Evolutionary conservation across 2,329 filamentous ascomycete genomes (phyloP), one percentile per base, ranked within the genome.

Genomic region (Zasmidium angulare): DNA sequence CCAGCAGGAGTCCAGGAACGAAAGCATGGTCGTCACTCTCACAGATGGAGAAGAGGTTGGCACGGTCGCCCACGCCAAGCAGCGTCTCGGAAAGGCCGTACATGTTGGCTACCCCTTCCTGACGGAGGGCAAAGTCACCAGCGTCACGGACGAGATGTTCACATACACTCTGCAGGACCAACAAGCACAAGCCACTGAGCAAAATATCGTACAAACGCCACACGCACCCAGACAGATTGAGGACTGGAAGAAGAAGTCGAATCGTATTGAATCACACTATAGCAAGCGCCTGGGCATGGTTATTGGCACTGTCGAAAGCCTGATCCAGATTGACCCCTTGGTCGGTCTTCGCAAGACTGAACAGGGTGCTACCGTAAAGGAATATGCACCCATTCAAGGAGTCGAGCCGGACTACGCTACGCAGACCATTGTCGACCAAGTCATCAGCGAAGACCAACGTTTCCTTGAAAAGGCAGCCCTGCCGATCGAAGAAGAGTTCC

Each of bases 21-120:
- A 97, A 75, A 99, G 93, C 75, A 93, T 98, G 86, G 86, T 98
- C 22, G 84, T 98, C 58, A 96, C 91, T 1, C 80, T 99, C 52
- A 82, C 87, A 29, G 88, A 91, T 40, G 85, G 90, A 0, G 91
- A 93, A 63, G 77, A 79, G 59, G 86, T 89, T 36, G 87, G 89
- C 50, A 89, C 85, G 64, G 81, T 87, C 21, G 86, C 90, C 66
- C 78, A 84, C 56, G 93, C 93, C 56, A 91, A 91, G 73, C 77
- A 80, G 52, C 93, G 91, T 71, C 82, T 99, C 48, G 93, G 93
- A 48, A 85, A 93, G 75, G 87, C 88, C 61, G 93, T 96, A 60
- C 91, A 91, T 72, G 90, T 98, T 61, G 93, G 93, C 40, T 99
- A 96, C 71, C 95, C 95, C 1, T 99, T 97, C 78, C 78, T 99